These are phyloP conservation scores for Microbotryum silenes-acaulis DNA, from an alignment of 1,284 basidiomycete genomes.

Conservation along the genomic window DNA sequence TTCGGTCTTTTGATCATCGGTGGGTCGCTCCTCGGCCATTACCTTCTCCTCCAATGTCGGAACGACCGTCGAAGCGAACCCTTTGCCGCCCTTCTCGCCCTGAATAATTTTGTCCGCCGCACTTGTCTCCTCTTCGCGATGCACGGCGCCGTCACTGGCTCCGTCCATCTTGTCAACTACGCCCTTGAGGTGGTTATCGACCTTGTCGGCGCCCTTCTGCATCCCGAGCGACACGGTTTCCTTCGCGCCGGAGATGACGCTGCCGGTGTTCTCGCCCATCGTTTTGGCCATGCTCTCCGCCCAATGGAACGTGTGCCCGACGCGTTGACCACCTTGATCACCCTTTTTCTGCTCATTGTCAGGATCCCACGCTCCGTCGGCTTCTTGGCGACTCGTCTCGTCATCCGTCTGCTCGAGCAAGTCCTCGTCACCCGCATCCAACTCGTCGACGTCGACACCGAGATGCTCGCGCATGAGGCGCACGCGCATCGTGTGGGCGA, in stretches of 20 bases:
- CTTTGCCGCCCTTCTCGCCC: conserved; percentile 34
- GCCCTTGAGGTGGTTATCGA: background rate
- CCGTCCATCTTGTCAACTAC: conserved; percentile 4
- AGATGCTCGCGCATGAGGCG: conserved; percentile 95
- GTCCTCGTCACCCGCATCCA: conserved; percentile 60
- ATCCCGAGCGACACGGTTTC: conserved; percentile 13
- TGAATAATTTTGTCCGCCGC: conserved; percentile 5
- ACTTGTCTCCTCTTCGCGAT: conserved; percentile 1
- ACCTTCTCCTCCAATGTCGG: conserved; percentile 66
- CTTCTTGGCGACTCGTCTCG: conserved; percentile 33
- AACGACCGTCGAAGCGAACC: conserved; percentile 58
- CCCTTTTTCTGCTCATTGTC: conserved; percentile 56
- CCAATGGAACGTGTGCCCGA: conserved; percentile 9
- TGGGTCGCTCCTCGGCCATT: conserved; percentile 44
- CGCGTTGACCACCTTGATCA: conserved; percentile 6
- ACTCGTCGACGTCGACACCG: conserved; percentile 85
- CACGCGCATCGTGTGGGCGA: conserved; percentile 87
- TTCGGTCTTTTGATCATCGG: background rate
- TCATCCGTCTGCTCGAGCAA: conserved; percentile 32
- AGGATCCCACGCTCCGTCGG: conserved; percentile 61
- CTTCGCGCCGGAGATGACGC: conserved; percentile 4
- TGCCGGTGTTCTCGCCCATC: conserved; percentile 8
- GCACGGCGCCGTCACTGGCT: background rate
- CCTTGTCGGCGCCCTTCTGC: conserved; percentile 6
- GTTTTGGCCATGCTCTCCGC: conserved; percentile 5